Evolutionary conservation across 352 stramenopile species (phyloP), one percentile per base, ranked within the genome.

Genomic region (Globisporangium nagaii): DNA sequence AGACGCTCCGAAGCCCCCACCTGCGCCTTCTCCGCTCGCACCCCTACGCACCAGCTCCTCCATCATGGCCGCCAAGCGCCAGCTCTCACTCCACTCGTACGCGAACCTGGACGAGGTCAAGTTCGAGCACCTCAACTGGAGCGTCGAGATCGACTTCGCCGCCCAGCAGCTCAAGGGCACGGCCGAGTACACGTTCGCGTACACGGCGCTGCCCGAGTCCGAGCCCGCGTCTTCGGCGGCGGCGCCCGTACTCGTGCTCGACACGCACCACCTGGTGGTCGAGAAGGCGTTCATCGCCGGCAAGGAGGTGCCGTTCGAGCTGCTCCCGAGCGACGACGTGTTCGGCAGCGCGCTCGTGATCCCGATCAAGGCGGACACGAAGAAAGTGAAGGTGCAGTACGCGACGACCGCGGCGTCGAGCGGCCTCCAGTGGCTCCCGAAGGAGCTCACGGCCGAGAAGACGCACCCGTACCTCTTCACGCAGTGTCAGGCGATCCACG

Each of bases 381-480:
- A 70, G 19, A 81, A 81, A 40, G 63, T 98, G 13, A 67, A 19
- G 15, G 57, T 63, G 31, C 19, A 63, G 35, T 63, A 63, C 34
- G 20, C 20, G 15, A 63, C 57, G 35, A 63, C 57, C 28, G 48
- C 44, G n/a, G 20, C 22, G 2, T 91, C 74, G 27, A 78, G 70
- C 42, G 93, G 91, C 1, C 60, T 95, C 10, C 91, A 98, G 59
- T 98, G 90, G 90, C 81, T 98, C 10, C 70, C 72, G 7, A 95
- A 96, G 43, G 77, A 89, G 53, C 95, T 98, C 65, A 99, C 96
- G 36, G 88, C 91, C 19, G 94, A 87, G 15, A 97, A 98, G 65
- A 86, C 83, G 41, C 76, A 95, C 57, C 95, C 96, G 10, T 99
- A 98, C 68, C 70, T 98, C 22, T 98, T 97, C 68, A 98, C 91